phyloP scores from a whole-genome alignment of 345 rosid genomes.

The Euphorbia tirucalli region DNA sequence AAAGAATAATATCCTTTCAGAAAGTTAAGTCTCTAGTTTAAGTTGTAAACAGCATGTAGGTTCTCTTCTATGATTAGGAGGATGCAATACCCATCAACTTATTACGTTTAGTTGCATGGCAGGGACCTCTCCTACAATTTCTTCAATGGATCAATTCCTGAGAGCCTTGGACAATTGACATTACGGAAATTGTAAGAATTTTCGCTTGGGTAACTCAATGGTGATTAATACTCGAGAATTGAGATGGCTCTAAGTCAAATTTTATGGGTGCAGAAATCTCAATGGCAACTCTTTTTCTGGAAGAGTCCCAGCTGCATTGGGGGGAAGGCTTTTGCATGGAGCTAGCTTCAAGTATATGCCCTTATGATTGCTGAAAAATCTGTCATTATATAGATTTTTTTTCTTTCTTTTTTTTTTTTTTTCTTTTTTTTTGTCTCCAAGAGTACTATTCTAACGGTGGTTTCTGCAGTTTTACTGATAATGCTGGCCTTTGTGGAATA shows the following conservation, averaged over 20 bases:
- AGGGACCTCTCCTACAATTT: slow-evolving; percentile 94
- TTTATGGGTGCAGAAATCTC: slow-evolving; percentile 66
- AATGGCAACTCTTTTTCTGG: slow-evolving; percentile 87
- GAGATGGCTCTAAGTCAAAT: slow-evolving; percentile 7
- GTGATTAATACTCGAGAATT: neutral
- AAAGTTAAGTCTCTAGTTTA: neutral
- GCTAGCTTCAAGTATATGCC: slow-evolving; percentile 95
- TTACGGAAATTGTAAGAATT: slow-evolving; percentile 71
- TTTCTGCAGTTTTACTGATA: slow-evolving; percentile 84
- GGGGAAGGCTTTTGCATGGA: slow-evolving; percentile 90
- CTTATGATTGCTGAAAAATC: neutral
- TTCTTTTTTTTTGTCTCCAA: neutral
- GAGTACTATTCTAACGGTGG: slow-evolving; percentile 11
- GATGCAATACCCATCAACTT: neutral
- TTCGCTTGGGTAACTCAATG: neutral
- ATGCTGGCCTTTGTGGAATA: slow-evolving; percentile 91
- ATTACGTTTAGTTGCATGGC: slow-evolving; percentile 11
- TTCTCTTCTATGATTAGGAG: neutral
- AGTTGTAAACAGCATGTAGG: neutral
- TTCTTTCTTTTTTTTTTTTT: neutral
- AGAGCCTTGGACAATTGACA: slow-evolving; percentile 75
- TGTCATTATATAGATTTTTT: neutral
- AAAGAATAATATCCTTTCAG: neutral
- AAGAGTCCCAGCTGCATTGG: slow-evolving; percentile 78
- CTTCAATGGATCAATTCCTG: slow-evolving; percentile 87